Evolutionary conservation across 495 filamentous ascomycete species (phyloP), one percentile per base, ranked within the genome.

Genomic region (Usnea hakonensis): DNA sequence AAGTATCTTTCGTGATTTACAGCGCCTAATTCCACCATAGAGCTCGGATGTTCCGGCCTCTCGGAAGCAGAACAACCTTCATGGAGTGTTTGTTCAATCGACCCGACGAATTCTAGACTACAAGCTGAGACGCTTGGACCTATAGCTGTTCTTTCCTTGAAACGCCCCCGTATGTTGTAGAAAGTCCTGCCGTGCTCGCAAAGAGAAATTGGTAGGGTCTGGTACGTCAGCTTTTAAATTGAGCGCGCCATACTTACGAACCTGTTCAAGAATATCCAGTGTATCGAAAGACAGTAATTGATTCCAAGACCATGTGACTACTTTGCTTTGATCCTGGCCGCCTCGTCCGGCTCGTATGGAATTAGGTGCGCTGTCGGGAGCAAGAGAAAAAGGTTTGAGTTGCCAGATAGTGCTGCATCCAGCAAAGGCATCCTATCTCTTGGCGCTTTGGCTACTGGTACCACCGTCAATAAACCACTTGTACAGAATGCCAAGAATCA

Each of bases 261-360:
- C 90, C 68, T 86, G 81, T 72, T 89, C 87, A 33, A 95, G 78
- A 21, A 89, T 88, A 62, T 82, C 80, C 33, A 95, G 68, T 37
- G 93, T 88, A 33, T 88, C 78, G 17, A 89, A 85, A n/a, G 84
- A 85, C 69, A 85, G 90, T n/a, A 89, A 88, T 72, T 96, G 91
- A 10, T 91, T 96, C 76, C 95, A 96, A 93, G 87, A 30, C 93
- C 91, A 6, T 89, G 90, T 7, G 90, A 89, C n/a, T 79, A 74
- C 74, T 81, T 87, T 56, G 78, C 77, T 54, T 73, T 78, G 28
- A 41, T 21, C 14, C 2, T 26, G 35, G n/a, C 72, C 75, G 36
- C 80, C 84, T 61, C 84, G 81, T 78, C 96, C 96, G 55, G 87
- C 83, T 17, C 74, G 71, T 17, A 86, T 81, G 11, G 87, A 85